phyloP scores from a whole-genome alignment of 2,329 filamentous ascomycete genomes.

The Cephalotrichum gorgonifer region DNA sequence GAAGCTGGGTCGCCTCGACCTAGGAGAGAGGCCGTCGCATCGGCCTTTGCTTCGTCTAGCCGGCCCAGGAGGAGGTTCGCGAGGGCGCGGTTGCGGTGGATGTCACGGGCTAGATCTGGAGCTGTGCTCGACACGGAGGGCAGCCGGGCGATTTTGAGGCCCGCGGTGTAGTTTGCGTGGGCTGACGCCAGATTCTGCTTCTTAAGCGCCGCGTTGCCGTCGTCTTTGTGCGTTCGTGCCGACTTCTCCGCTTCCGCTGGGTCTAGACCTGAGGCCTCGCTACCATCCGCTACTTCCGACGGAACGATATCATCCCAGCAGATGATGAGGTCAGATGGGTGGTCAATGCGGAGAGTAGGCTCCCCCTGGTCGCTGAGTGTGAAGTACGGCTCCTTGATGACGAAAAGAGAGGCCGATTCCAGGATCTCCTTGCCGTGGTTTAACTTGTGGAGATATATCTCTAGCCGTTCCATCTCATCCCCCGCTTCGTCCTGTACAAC shows the following conservation, averaged over 20 bases:
- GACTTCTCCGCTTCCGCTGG: background rate
- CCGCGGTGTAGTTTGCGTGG: conserved; percentile 16
- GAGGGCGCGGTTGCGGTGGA: conserved; percentile 19
- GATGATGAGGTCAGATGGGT: conserved; percentile 19
- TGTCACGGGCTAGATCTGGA: conserved; percentile 17
- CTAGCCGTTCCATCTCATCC: conserved; percentile 16
- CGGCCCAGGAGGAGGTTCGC: conserved; percentile 19
- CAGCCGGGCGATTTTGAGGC: conserved; percentile 9
- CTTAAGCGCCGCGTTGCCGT: conserved; percentile 18
- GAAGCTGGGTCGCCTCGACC: conserved; percentile 4
- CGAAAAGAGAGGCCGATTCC: conserved; percentile 20
- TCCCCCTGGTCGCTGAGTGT: conserved; percentile 28
- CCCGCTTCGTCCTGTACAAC: conserved; percentile 16
- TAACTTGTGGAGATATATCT: conserved; percentile 22
- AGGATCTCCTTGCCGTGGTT: conserved; percentile 20
- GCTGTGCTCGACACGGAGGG: background rate
- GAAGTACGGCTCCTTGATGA: conserved; percentile 40
- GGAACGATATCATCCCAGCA: background rate
- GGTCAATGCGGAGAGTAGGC: conserved; percentile 25
- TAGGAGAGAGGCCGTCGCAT: conserved; percentile 19
- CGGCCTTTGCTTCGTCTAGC: conserved; percentile 18
- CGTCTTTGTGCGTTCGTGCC: conserved; percentile 14
- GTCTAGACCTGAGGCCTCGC: conserved; percentile 6
- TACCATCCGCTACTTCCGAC: background rate
- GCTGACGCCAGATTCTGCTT: conserved; percentile 12